phyloP scores from a whole-genome alignment of 2,329 filamentous ascomycete species.

The Acephala macrosclerotiorum region DNA sequence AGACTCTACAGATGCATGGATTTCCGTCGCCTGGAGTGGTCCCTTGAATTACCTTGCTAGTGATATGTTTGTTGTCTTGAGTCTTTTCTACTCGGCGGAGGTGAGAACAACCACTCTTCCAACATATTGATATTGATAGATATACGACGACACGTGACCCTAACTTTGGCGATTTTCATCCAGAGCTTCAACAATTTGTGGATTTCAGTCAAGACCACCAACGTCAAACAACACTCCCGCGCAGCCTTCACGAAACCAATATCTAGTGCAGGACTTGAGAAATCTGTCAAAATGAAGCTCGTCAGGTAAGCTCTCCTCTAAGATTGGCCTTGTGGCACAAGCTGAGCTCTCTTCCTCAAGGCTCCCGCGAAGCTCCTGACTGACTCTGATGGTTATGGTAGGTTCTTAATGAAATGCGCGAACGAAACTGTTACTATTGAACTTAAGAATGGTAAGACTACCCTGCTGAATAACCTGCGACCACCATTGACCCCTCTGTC shows the following conservation, averaged over 20 bases:
- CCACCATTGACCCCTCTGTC: slow-evolving; percentile 3
- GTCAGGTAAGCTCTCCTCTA: slow-evolving; percentile 74
- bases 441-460: slow-evolving; percentile 86
- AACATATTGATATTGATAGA: too few species aligned
- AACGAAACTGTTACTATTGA: slow-evolving; percentile 99
- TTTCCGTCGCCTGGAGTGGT: neutral
- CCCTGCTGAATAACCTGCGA: neutral
- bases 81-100: too few species aligned
- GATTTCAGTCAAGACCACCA: neutral
- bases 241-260: neutral
- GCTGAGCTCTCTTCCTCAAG: slow-evolving; percentile 55
- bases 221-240: neutral
- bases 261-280: neutral
- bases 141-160: too few species aligned
- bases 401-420: slow-evolving; percentile 99
- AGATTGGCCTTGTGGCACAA: slow-evolving; percentile 45
- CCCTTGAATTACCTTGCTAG: neutral
- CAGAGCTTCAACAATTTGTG: neutral
- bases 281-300: slow-evolving; percentile 81
- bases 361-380: slow-evolving; percentile 47
- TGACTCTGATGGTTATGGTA: slow-evolving; percentile 51
- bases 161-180: neutral
- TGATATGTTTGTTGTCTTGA: neutral
- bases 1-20: neutral
- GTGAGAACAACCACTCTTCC: too few species aligned